A percentile compares a stretch with the other conserved stretches of the same genome.
Evolutionary conservation across 1,139 yeast genomes (phyloP).

Genomic region (Pichia sp.): DNA sequence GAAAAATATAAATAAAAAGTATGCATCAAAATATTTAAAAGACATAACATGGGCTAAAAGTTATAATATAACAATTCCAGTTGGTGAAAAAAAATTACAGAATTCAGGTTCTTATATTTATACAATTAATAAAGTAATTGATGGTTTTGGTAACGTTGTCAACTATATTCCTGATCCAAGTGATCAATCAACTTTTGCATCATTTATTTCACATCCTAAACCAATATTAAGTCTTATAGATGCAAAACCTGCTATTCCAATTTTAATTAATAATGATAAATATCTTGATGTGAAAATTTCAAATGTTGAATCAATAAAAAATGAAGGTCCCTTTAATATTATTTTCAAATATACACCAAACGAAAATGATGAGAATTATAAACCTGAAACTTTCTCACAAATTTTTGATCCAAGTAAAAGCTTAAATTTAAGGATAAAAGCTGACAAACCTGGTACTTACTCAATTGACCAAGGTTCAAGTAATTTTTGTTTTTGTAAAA

Average conservation of each 20-base stretch:
- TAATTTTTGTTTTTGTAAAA: constrained; percentile 54
- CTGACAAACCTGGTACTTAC: constrained; percentile 60
- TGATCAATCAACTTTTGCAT: constrained; percentile 43
- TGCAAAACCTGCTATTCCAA: constrained; percentile 37
- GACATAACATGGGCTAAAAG: constrained; percentile 50
- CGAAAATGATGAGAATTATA: constrained; percentile 17
- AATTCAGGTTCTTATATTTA: constrained; percentile 59
- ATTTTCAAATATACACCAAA: constrained; percentile 31
- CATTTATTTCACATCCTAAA: constrained; percentile 57
- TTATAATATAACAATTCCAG: constrained; percentile 40
- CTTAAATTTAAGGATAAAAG: constrained; percentile 28
- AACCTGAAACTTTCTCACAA: constrained; percentile 33
- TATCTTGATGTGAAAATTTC: constrained; percentile 29
- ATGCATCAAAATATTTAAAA: constrained; percentile 29
- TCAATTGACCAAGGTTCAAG: constrained; percentile 47
- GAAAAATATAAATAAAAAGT: constrained; percentile 1
- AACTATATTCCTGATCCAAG: constrained; percentile 43
- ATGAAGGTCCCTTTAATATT: constrained; percentile 46
- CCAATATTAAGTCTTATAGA: constrained; percentile 44
- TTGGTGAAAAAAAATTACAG: constrained; percentile 40
- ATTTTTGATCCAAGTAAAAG: constrained; percentile 35
- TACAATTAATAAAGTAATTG: constrained; percentile 59
- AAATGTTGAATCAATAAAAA: constrained; percentile 24
- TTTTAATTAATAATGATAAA: constrained; percentile 39
- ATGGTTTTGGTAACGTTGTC: constrained; percentile 67